Evolutionary conservation across 257 asterid genomes (phyloP).

Genomic region (Agastache rugosa): DNA sequence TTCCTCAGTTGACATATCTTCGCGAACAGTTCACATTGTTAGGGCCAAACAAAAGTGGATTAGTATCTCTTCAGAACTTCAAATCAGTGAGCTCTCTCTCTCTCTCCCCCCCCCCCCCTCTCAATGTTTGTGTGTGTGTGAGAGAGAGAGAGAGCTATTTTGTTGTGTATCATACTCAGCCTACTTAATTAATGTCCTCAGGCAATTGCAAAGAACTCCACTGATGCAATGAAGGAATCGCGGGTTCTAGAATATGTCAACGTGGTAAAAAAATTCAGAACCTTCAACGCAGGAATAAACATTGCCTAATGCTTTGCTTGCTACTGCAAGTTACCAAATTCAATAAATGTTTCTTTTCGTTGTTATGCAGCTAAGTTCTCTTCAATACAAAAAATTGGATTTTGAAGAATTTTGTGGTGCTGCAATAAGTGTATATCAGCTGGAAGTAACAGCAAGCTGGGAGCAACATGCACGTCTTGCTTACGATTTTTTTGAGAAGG

Average conservation of each 20-base stretch:
- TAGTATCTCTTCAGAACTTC: conserved; percentile 65
- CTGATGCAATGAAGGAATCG: conserved; percentile 92
- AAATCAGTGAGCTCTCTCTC: conserved; percentile 53
- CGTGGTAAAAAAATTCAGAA: conserved; percentile 52
- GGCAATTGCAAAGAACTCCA: conserved; percentile 69
- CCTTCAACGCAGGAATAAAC: not conserved
- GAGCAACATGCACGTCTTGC: conserved; percentile 88
- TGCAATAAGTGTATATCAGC: conserved; percentile 79
- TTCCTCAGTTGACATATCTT: conserved; percentile 78
- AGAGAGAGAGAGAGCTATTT: not conserved
- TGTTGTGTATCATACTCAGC: not conserved
- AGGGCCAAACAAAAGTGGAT: conserved; percentile 83
- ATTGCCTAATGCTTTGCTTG: not conserved
- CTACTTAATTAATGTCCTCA: conserved; percentile 33
- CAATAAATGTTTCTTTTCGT: not conserved
- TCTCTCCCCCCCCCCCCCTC: no score
- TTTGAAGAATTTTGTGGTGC: conserved; percentile 92
- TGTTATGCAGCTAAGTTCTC: conserved; percentile 68
- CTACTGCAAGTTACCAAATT: not conserved
- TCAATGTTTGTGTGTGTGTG: not conserved
- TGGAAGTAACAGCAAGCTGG: conserved; percentile 89
- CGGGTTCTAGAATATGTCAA: conserved; percentile 78
- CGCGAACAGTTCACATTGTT: conserved; percentile 76
- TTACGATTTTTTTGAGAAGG: conserved; percentile 82
- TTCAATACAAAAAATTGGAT: conserved; percentile 81